These are phyloP conservation scores for Paraphysoderma sedebokerense DNA, from an alignment of 371 early-diverging fungal species.

Conservation along the genomic window DNA sequence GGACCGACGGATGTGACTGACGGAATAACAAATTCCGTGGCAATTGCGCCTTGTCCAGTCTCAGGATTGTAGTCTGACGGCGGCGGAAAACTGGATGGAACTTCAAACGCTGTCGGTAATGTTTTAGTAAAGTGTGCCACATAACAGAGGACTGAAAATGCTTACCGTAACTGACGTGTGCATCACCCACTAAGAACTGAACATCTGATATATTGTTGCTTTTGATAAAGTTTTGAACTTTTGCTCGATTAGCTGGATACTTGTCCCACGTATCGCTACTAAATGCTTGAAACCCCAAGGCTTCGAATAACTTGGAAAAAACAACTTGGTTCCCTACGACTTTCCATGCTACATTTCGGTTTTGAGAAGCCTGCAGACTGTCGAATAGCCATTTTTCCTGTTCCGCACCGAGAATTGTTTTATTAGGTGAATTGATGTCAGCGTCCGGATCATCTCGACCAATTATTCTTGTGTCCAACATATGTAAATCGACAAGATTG, in stretches of 20 bases:
- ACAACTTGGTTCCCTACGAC: conserved; percentile 19
- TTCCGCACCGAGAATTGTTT: conserved; percentile 7
- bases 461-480: conserved; percentile 19
- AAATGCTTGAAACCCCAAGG: too few relatives aligned
- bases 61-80: neutral
- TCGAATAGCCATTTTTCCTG: conserved; percentile 16
- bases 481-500: conserved; percentile 14
- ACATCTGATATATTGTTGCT: neutral
- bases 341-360: conserved; percentile 12
- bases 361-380: conserved; percentile 4
- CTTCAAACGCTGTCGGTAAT: too few relatives aligned
- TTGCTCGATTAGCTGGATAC: neutral
- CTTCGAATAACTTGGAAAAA: conserved; percentile 3
- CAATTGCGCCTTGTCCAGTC: neutral
- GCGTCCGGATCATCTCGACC: conserved; percentile 11
- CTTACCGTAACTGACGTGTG: neutral
- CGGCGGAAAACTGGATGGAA: too few relatives aligned
- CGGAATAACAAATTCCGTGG: neutral
- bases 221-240: neutral
- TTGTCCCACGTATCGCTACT: neutral
- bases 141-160: neutral
- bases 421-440: neutral
- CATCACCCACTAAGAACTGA: neutral
- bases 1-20: neutral
- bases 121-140: too few relatives aligned